phyloP scores from a whole-genome alignment of 495 filamentous ascomycete species.

The Chaetomidium leptoderma region DNA sequence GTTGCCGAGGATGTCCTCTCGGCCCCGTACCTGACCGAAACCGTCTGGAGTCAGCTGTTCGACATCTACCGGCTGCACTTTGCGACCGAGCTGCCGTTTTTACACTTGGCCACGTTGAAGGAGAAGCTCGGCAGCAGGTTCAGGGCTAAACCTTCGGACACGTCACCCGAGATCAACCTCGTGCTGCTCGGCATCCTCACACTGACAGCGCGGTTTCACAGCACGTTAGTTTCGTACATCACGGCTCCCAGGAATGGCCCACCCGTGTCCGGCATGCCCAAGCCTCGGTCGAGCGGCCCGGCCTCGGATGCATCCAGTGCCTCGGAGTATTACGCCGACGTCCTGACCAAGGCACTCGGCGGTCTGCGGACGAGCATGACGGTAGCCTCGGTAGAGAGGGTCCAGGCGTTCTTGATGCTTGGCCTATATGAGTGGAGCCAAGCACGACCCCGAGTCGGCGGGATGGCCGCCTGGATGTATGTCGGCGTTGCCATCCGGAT shows the following conservation, averaged over 20 bases:
- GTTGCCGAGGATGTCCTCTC: conserved; percentile 49
- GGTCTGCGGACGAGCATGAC: conserved; percentile 52
- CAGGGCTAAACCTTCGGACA: conserved; percentile 42
- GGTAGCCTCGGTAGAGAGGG: conserved; percentile 60
- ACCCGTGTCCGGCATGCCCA: conserved; percentile 30
- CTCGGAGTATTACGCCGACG: conserved; percentile 74
- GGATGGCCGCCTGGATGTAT: conserved; percentile 71
- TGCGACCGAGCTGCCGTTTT: conserved; percentile 75
- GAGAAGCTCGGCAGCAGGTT: conserved; percentile 44
- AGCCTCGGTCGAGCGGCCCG: conserved; percentile 31
- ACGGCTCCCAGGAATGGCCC: conserved; percentile 40
- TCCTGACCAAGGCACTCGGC: conserved; percentile 62
- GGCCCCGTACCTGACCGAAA: conserved; percentile 56
- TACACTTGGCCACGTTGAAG: conserved; percentile 74
- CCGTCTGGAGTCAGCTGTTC: conserved; percentile 67
- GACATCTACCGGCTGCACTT: conserved; percentile 81
- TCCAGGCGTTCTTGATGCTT: conserved; percentile 77
- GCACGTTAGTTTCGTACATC: conserved; percentile 59
- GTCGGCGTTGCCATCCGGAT: conserved; percentile 70
- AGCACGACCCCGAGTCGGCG: conserved; percentile 52
- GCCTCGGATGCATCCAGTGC: conserved; percentile 58
- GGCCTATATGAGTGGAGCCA: conserved; percentile 83
- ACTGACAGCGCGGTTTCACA: conserved; percentile 74
- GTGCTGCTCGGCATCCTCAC: conserved; percentile 74
- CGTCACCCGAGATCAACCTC: conserved; percentile 50